Conservation (phyloP, 2,329 filamentous ascomycete genomes). For the Dichotomopilus funicola region DNA sequence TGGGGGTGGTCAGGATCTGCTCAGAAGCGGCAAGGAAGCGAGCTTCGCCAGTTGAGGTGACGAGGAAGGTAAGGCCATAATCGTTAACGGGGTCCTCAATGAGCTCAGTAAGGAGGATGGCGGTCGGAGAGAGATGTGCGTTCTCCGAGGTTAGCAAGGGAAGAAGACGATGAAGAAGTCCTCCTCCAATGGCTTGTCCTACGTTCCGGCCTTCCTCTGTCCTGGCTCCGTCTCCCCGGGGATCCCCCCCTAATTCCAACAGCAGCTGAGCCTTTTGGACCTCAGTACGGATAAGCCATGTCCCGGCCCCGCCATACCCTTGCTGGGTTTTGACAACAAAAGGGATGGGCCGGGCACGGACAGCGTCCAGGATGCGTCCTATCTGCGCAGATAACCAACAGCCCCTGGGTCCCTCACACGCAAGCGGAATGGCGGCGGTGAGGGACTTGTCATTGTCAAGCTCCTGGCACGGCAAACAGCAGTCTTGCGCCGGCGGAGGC, state of each 20-base stretch:
- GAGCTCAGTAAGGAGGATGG: constrained; percentile 29
- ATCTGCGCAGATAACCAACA: constrained; percentile 28
- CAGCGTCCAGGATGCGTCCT: constrained; percentile 20
- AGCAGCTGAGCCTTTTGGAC: constrained; percentile 25
- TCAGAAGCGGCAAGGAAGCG: constrained; percentile 30
- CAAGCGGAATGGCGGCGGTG: constrained; percentile 23
- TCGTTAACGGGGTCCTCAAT: constrained; percentile 28
- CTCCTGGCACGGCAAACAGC: constrained; percentile 25
- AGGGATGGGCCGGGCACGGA: constrained; percentile 24
- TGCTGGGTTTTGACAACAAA: constrained; percentile 36
- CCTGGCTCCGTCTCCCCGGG: neutral
- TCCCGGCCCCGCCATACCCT: constrained; percentile 33
- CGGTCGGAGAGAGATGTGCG: constrained; percentile 28
- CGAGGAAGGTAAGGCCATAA: constrained; percentile 32
- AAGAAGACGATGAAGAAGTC: constrained; percentile 27
- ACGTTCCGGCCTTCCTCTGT: neutral
- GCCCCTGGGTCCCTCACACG: constrained; percentile 25
- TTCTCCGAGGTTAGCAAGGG: constrained; percentile 28
- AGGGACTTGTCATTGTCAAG: neutral
- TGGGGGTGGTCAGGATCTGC: constrained; percentile 28
- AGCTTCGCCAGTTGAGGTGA: constrained; percentile 23
- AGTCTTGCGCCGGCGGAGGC: constrained; percentile 14
- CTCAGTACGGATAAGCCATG: constrained; percentile 27
- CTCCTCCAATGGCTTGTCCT: constrained; percentile 4
- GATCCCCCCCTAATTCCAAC: constrained; percentile 17